Conservation (phyloP, 768 basidiomycete species). For the Leccinellum albellum region DNA sequence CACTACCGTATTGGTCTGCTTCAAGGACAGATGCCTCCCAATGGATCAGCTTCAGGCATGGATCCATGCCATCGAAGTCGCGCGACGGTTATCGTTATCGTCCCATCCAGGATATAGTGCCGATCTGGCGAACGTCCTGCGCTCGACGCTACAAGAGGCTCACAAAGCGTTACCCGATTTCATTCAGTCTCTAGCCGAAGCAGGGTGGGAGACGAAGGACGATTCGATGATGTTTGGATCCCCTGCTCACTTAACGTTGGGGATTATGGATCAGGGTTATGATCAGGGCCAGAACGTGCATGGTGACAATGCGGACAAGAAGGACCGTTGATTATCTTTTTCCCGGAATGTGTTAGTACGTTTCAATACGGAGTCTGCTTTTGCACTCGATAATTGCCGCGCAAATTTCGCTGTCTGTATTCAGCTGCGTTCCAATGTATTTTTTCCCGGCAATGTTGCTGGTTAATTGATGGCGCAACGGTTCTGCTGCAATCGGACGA, state of each 20-base stretch:
- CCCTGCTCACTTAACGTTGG: slow-evolving; percentile 21
- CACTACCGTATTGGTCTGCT: slow-evolving; percentile 38
- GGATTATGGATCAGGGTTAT: not conserved
- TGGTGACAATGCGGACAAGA: slow-evolving; percentile 11
- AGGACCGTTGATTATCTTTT: slow-evolving; percentile 14
- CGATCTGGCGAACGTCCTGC: slow-evolving; percentile 6
- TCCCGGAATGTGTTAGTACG: not conserved
- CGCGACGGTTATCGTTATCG: slow-evolving; percentile 1
- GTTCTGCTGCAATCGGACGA: too few species aligned
- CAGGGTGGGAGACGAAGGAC: slow-evolving; percentile 38
- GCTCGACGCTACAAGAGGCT: slow-evolving; percentile 10
- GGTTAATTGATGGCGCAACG: too few species aligned
- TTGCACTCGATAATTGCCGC: too few species aligned
- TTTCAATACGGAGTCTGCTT: too few species aligned
- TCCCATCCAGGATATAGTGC: not conserved
- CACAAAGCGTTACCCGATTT: slow-evolving; percentile 17
- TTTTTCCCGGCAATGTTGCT: too few species aligned
- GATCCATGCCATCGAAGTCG: slow-evolving; percentile 30
- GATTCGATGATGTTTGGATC: slow-evolving; percentile 33
- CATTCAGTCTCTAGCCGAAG: slow-evolving; percentile 14
- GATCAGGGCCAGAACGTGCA: not conserved
- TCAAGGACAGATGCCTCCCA: slow-evolving; percentile 47
- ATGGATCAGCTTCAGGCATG: slow-evolving; percentile 57
- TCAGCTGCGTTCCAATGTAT: too few species aligned
- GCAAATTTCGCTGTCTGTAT: too few species aligned